Base-by-base conservation (phyloP, 73 alveolate species). In the Urostyla sp. region DNA sequence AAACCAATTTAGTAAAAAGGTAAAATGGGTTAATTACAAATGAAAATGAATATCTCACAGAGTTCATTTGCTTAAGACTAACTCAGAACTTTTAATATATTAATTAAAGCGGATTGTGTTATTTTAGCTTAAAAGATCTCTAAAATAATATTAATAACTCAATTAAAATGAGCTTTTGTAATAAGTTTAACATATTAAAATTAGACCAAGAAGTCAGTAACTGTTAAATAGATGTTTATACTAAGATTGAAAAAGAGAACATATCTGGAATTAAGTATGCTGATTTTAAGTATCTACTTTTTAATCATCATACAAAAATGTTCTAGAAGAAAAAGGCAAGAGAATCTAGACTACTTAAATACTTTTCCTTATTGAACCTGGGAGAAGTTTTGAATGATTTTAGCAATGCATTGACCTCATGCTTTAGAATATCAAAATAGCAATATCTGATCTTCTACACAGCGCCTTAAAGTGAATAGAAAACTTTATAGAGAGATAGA, bases 341-440 rank as follows among this genome's bases (percentile, higher is more conserved):
- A 69, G 83, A 69, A 23, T 46, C 83, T 2, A 23, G 83, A 15
- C 83, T 69, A 6, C 49, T 69, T 32, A 69, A 27, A 27, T 69
- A 46, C 45, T 37, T 46, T 16, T 69, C 83, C 11, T 35, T 69
- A 15, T 55, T 59, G 20, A 69, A 69, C 34, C 60, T 69, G 10
- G 55, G 83, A 24, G 83, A 69, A 28, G 83, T 69, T 10, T 54
- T 69, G 2, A 48, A 69, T 48, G 83, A 69, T 27, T 49, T 69
- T 16, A 69, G 49, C 44, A 48, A 49, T 45, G 83, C 83, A 6
- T 24, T 26, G 27, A 48, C 63, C 10, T 23, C 53, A 4, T 69
- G 83, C 53, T 46, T 69, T 2, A 69, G 49, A 23, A 69, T 69
- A 69, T 69, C 83, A 13, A 18, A 69, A 23, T 16, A 69, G 21